Percentiles rank a stretch among this genome's conserved stretches.
Evolutionary conservation across 768 basidiomycete species (phyloP).

Genomic region (Chlorophyllum brunneum): DNA sequence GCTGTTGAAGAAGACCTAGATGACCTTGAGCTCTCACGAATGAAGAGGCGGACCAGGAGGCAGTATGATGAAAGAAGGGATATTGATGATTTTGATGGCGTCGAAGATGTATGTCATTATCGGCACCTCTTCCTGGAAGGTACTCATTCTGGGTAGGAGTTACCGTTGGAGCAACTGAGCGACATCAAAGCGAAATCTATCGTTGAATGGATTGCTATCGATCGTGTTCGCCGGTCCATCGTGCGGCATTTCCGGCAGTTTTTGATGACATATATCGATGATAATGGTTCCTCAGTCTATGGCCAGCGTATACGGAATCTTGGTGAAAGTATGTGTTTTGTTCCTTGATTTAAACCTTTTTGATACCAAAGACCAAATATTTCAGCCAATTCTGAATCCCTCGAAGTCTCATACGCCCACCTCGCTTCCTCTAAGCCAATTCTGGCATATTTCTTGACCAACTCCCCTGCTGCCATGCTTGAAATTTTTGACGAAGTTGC

Average conservation of each 20-base stretch:
- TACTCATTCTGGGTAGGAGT: constrained; percentile 52
- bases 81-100: constrained; percentile 85
- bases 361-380: constrained; percentile 14
- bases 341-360: background rate
- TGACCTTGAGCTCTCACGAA: constrained; percentile 62
- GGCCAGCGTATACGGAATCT: constrained; percentile 90
- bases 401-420: constrained; percentile 97
- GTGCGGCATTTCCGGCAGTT: constrained; percentile 92
- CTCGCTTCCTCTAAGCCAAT: constrained; percentile 90
- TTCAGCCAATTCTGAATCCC: constrained; percentile 91
- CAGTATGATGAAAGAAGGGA: constrained; percentile 93
- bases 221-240: constrained; percentile 87
- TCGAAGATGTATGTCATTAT: constrained; percentile 67
- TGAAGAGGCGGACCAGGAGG: constrained; percentile 79
- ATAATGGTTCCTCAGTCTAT: constrained; percentile 87
- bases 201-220: constrained; percentile 95
- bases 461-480: constrained; percentile 90
- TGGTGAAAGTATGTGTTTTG: constrained; percentile 74
- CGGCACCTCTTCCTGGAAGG: background rate
- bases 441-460: constrained; percentile 95
- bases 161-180: constrained; percentile 92
- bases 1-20: constrained; percentile 70
- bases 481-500: constrained; percentile 95
- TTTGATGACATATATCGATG: constrained; percentile 94
- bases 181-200: constrained; percentile 98